Evolutionary conservation across 495 filamentous ascomycete genomes (phyloP), one percentile per base, ranked within the genome.

Genomic region (Xylaria nigripes): DNA sequence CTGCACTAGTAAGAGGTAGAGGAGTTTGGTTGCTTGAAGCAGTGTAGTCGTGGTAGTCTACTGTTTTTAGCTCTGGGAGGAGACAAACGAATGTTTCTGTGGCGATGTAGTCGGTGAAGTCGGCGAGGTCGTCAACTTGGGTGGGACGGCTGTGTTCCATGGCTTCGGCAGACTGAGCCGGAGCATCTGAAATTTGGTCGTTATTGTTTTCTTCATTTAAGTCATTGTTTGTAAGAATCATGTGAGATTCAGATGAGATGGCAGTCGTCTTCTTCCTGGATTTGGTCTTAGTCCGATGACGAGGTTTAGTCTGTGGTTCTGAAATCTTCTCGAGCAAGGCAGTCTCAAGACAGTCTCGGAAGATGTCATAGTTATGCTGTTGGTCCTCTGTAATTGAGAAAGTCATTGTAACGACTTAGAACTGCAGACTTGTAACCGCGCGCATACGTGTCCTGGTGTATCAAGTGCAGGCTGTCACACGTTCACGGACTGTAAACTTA

Each of bases 91-190:
- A 95, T 54, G 82, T 79, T 63, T 86, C 80, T 23, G 70, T 65
- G 12, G 86, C 81, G 53, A 92, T 76, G 75, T 90, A 92, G 76
- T 89, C 64, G 16, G 71, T 81, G 64, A 92, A 93, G 6, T 92
- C 89, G 42, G 75, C 77, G 24, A 91, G 69, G 46, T 90, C 88
- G 53, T 83, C 84, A 8, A 81, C 79, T 40, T 38, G 32, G 7
- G 42, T 15, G 9, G 24, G 12, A 18, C 23, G 30, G 27, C 45
- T 19, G 25, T 22, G 7, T 13, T 61, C 57, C 51, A 65, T 32
- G 49, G 61, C 60, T 50, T 61, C 55, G 4, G 13, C 23, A 2
- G 45, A 27, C 29, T 16, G 6, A 8, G 48, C 9, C 6, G 30
- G n/a, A 16, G 25, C 21, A 47, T 22, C 23, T 1, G 4, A 25